Evolutionary conservation across 805 yeast genomes (phyloP), one percentile per base, ranked within the genome.

Genomic region (Millerago galiae): DNA sequence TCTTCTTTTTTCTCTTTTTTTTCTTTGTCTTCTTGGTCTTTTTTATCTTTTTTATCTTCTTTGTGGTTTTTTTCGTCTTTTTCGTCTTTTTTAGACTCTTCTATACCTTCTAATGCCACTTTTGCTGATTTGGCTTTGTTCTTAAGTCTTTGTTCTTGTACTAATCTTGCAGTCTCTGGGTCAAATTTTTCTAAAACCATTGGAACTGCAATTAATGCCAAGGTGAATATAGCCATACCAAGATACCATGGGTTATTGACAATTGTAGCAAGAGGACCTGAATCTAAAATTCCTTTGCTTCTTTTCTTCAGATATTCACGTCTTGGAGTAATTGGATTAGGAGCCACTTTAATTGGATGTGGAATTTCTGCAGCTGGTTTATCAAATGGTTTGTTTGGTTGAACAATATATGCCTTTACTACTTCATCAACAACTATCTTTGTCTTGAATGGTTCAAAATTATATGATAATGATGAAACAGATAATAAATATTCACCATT

Each of bases 221-320:
- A 21, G 5, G 49, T 48, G 5, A 67, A 44, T 0, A 64, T 38
- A 6, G 57, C 60, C 16, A 59, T 61, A 3, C 58, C 60, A 18
- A 64, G 48, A 43, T 68, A 68, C 59, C 67, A 56, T 35, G 66
- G 68, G 27, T 67, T 63, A 37, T 60, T 57, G 9, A 67, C 29
- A 8, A 69, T 48, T 2, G 59, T 57, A 9, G 67, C 71, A 2
- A 68, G 30, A 3, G 67, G 64, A 2, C 72, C 73, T 33, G 56
- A 49, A 30, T 61, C 52, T 3, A 67, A 47, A 4, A 69, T 37
- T 5, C 70, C 61, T 3, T 46, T 44, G 17, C 58, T 53, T 44
- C 71, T 60, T 12, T 53, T 43, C 45, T 58, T 57, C 24, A 66
- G 44, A 45, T 67, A 69, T 3, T 46, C 42, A 35, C 71, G 55